Percentiles rank a stretch among this genome's conserved stretches.
Conservation (phyloP, 2,329 filamentous ascomycete species). For the Botrytis byssoidea region DNA sequence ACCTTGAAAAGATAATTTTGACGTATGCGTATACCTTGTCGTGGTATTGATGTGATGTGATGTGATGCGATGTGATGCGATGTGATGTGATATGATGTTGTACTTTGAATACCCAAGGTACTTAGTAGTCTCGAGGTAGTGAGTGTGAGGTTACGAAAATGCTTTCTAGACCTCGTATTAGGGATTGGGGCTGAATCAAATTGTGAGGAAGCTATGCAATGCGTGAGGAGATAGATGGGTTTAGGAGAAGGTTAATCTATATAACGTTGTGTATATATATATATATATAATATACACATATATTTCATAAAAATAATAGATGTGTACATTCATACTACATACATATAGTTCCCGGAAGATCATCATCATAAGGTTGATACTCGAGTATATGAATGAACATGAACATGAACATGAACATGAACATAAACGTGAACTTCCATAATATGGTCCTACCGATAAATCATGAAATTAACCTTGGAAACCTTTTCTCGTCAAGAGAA, state of each 20-base stretch:
- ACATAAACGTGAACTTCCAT: no score
- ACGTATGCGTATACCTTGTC: neutral
- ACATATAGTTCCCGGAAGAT: no score
- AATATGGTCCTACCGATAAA: no score
- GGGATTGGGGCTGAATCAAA: neutral
- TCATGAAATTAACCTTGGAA: no score
- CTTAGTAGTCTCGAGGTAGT: no score
- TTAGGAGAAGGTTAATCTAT: neutral
- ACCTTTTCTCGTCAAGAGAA: neutral
- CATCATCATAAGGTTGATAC: no score
- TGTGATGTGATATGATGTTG: neutral
- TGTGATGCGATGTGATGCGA: neutral
- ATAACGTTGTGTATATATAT: neutral
- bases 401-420: no score
- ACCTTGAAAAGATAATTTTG: neutral
- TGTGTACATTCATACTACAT: no score
- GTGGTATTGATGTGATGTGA: neutral
- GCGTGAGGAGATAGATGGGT: neutral
- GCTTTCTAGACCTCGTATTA: neutral
- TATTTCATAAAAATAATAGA: no score
- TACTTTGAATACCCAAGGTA: neutral
- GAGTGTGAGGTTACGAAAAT: neutral
- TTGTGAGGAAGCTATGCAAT: neutral
- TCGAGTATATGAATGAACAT: no score
- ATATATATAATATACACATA: no score